Evolutionary conservation across 306 rosid genomes (phyloP).

Genomic region (barrel medic (Medicago truncatula)): MtrunA17r5.0-ANR NC_053045.1:38327001-38327500

Average conservation of each 20-base stretch:
- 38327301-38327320: slow-evolving; percentile 71
- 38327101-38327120: slow-evolving; percentile 72
- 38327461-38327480: background rate
- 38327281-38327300: slow-evolving; percentile 60
- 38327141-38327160: slow-evolving; percentile 73
- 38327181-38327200: slow-evolving; percentile 61
- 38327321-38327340: slow-evolving; percentile 71
- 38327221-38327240: slow-evolving; percentile 56
- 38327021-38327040: slow-evolving; percentile 79
- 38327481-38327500: background rate
- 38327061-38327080: slow-evolving; percentile 74
- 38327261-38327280: slow-evolving; percentile 71
- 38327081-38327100: slow-evolving; percentile 65
- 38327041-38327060: slow-evolving; percentile 72
- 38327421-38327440: slow-evolving; percentile 1
- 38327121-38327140: slow-evolving; percentile 80
- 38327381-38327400: slow-evolving; percentile 53
- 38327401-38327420: slow-evolving; percentile 57
- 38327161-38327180: slow-evolving; percentile 86
- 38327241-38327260: slow-evolving; percentile 52
- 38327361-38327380: slow-evolving; percentile 84
- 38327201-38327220: slow-evolving; percentile 44
- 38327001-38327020: slow-evolving; percentile 67
- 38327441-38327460: background rate
- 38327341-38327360: slow-evolving; percentile 73